These are phyloP conservation scores for Talaromyces proteolyticus DNA, from an alignment of 495 filamentous ascomycete genomes.

Conservation along the genomic window DNA sequence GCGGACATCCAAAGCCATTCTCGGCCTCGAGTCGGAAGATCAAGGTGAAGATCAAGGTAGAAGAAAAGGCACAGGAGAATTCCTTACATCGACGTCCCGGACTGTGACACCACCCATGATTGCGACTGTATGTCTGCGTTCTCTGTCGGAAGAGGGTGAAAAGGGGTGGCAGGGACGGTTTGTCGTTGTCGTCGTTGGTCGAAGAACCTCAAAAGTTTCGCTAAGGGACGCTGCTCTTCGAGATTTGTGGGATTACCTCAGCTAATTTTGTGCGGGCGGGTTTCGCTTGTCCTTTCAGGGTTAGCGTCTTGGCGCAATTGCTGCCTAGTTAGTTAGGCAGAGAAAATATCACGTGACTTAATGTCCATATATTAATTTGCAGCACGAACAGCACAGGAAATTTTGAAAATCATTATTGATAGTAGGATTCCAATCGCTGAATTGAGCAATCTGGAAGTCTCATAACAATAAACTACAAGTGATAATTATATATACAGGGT, in stretches of 20 bases:
- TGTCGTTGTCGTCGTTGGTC: slow-evolving; percentile 1
- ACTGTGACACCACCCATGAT: slow-evolving; percentile 84
- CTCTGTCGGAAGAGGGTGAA: slow-evolving; percentile 11
- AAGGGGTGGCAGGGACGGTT: background rate
- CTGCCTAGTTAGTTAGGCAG: background rate
- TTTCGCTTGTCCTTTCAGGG: slow-evolving; percentile 8
- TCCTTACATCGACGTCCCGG: slow-evolving; percentile 86
- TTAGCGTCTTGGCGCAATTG: background rate
- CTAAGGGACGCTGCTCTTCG: slow-evolving; percentile 8
- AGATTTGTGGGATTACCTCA: slow-evolving; percentile 8
- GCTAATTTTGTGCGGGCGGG: slow-evolving; percentile 8
- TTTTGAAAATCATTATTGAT: no score
- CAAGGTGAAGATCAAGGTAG: background rate
- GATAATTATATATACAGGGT: background rate
- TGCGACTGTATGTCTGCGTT: slow-evolving; percentile 40
- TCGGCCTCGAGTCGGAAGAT: background rate
- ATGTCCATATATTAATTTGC: no score
- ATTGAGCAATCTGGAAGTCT: no score
- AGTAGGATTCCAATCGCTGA: background rate
- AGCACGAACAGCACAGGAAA: no score
- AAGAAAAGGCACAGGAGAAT: background rate
- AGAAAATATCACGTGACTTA: no score
- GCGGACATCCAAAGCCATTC: background rate
- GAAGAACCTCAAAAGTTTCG: slow-evolving; percentile 4
- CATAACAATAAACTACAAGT: no score